A percentile compares a stretch with the other conserved stretches of the same genome.
These are phyloP conservation scores for Fraxinus paxiana DNA, from an alignment of 305 asterid species.

Conservation along the genomic window DNA sequence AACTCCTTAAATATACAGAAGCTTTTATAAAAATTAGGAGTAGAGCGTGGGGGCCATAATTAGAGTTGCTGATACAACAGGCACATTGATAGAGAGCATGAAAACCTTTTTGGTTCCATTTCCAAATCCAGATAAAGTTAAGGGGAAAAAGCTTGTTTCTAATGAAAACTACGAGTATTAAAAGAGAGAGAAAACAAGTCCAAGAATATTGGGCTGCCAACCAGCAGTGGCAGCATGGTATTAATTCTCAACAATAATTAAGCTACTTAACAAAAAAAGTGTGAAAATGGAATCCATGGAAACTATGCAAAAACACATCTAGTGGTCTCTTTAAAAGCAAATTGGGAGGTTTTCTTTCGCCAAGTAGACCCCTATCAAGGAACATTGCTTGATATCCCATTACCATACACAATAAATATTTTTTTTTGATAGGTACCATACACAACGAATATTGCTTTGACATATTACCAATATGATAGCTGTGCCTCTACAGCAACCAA, in stretches of 20 bases:
- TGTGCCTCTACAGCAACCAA: neutral
- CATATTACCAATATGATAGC: neutral
- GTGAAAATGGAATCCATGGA: neutral
- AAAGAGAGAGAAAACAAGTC: neutral
- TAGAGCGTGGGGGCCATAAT: neutral
- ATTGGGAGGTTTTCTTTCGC: neutral
- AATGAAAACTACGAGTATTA: neutral
- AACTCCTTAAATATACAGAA: neutral
- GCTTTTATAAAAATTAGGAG: neutral
- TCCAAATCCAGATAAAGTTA: neutral
- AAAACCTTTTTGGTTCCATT: neutral
- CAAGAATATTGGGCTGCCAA: neutral
- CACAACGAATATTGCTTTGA: neutral
- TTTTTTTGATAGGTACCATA: too few relatives aligned
- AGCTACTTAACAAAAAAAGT: neutral
- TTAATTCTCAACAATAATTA: neutral
- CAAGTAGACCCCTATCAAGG: conserved; percentile 1
- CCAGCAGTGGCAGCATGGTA: neutral
- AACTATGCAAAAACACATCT: neutral
- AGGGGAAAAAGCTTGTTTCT: neutral
- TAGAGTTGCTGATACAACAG: neutral
- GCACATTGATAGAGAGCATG: neutral
- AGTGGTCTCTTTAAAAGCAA: neutral
- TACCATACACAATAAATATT: neutral
- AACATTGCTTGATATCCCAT: neutral